A percentile compares a stretch with the other conserved stretches of the same genome.
These are phyloP conservation scores for Colletotrichum orchidophilum DNA, from an alignment of 2,329 filamentous ascomycete genomes.

Conservation along the genomic window DNA sequence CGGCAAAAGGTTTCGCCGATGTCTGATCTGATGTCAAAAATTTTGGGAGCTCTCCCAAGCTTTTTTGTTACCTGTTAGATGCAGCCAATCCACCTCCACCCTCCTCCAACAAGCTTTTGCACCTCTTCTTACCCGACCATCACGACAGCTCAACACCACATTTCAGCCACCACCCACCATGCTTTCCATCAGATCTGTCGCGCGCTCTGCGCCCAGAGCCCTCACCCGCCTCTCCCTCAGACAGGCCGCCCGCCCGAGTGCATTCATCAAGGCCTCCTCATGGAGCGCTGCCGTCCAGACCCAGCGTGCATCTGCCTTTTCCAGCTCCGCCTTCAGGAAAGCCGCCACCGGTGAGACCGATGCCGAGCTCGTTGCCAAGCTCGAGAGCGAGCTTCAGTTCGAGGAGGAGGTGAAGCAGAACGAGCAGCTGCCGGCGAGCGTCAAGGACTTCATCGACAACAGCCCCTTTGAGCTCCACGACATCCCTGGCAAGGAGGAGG, in stretches of 20 bases:
- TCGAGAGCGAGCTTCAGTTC: constrained; percentile 83
- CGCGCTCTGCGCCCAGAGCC: constrained; percentile 73
- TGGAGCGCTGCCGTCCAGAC: constrained; percentile 47
- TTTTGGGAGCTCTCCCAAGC: constrained; percentile 22
- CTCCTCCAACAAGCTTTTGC: not conserved
- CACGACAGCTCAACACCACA: not conserved
- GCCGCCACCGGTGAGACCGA: constrained; percentile 65
- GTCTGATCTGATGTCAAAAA: constrained; percentile 24
- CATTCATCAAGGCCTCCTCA: constrained; percentile 56
- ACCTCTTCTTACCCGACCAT: not conserved
- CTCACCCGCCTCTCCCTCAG: constrained; percentile 66
- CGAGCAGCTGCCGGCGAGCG: constrained; percentile 76
- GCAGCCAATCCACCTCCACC: not conserved
- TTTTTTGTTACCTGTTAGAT: not conserved
- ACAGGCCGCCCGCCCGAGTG: constrained; percentile 60
- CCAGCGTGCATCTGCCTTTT: constrained; percentile 59
- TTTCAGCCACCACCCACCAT: constrained; percentile 56
- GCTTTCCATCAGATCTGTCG: constrained; percentile 74
- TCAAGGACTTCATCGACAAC: constrained; percentile 90
- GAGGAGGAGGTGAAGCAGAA: constrained; percentile 83
- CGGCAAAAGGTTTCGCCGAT: constrained; percentile 23
- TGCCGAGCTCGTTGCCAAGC: constrained; percentile 84
- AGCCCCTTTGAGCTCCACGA: constrained; percentile 86
- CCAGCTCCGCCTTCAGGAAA: constrained; percentile 52
- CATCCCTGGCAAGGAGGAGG: constrained; percentile 84